Evolutionary conservation across 1,284 basidiomycete species (phyloP), one percentile per base, ranked within the genome.

Genomic region (Tranzscheliella williamsii): DNA sequence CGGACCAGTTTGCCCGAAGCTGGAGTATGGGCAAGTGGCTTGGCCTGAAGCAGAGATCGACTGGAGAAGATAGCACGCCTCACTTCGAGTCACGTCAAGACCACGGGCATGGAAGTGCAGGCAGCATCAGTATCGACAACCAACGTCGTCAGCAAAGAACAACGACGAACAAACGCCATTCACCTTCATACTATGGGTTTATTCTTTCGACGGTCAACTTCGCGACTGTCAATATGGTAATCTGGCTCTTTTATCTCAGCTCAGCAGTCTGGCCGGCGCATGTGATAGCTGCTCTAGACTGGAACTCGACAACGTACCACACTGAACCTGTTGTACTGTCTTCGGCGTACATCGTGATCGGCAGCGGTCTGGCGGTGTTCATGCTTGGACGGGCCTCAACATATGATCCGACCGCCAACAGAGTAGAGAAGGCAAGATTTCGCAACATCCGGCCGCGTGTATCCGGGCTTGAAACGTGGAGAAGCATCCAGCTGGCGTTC

Each of bases 21-120:
- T 54, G 54, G 54, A 51, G 53, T n/a, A 35, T 71, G 3, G 57
- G 54, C 5, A 39, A 32, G 23, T 71, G 69, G 69, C 38, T 68
- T 16, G 40, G 51, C 15, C 40, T 58, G 20, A 63, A 60, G 37
- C 47, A 50, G 27, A 53, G 44, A 43, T 42, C 42, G 4, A 42
- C 38, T 1, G 24, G 27, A 29, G 34, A 7, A 17, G 24, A 31
- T 27, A 29, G 11, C 9, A n/a, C 11, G 27, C 27, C 27, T 29
- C n/a, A 9, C 9, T 11, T n/a, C 27, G 27, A 9, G 27, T 29
- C 27, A n/a, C 27, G 27, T 9, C 21, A 22, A 9, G 45, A 48
- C 0, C 21, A 38, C 4, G 31, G 5, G 12, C 18, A 40, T 29
- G n/a, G 27, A 9, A 11, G 11, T 29, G 27, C 9, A 9, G 27